Base-by-base conservation (phyloP, 129 eudicot genomes). In the Arctium minus region DNA sequence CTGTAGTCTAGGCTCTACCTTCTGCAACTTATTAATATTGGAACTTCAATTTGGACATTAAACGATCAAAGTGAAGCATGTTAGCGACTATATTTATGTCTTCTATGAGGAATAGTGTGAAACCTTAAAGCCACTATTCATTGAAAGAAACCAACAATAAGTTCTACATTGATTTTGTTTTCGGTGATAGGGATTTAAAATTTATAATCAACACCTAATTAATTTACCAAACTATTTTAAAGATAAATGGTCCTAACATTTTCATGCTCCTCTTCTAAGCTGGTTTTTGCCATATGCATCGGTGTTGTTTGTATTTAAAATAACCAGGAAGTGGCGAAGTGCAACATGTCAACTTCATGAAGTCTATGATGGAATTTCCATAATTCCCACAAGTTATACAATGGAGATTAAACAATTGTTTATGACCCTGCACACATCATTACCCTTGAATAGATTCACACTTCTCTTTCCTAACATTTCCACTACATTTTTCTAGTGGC, bases 371-470 rank as follows among this genome's bases (percentile, higher is more conserved):
- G 67, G 31, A 68, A 29, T 40, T 30, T 37, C 27, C 73, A 79
- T 30, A 73, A 38, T 67, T 79, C 65, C 67, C 82, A 69, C 82
- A 79, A 29, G 82, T 15, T 30, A 79, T 10, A 68, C 67, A 15
- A 32, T 42, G n/a, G 8, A 6, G 27, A 67, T 79, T 79, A 37
- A 79, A 68, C 2, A 79, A 79, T 30, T 69, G 32, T 44, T 79
- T 12, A 42, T 31, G 75, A 79, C 65, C 81, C 64, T 67, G 70
- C 39, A 38, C 75, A 38, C 75, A 68, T 79, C 76, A 65, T 79
- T 79, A 79, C 75, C 32, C 67, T 32, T 79, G 44, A 44, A 42
- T 69, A 44, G 46, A 79, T 64, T 79, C 82, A 44, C 82, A 79
- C 83, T 42, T 79, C 69, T 69, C 6, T 30, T 39, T 77, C 30